Conservation (phyloP, 352 stramenopile genomes). For the Globisporangium takayamanum region DNA sequence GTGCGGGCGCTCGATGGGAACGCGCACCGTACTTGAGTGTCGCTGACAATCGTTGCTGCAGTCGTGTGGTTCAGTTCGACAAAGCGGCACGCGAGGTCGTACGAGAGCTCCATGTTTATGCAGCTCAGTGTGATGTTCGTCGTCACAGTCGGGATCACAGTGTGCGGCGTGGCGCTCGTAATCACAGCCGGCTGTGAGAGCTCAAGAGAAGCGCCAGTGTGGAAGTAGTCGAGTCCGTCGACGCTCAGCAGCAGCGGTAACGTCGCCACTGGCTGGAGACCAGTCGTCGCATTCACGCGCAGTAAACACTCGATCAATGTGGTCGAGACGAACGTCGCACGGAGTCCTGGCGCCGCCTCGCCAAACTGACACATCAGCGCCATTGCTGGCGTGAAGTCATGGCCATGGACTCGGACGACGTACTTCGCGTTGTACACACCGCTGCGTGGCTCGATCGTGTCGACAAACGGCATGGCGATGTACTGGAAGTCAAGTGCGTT, state of each 20-base stretch:
- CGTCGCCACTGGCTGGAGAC: not conserved
- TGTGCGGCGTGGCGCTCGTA: conserved; percentile 13
- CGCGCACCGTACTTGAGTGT: conserved; percentile 17
- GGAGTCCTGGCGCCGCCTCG: not conserved
- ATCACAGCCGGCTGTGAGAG: conserved; percentile 19
- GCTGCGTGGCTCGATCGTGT: conserved; percentile 16
- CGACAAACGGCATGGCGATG: conserved; percentile 19
- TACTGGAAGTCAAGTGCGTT: conserved; percentile 23
- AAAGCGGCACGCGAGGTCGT: conserved; percentile 26
- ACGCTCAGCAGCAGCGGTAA: conserved; percentile 27
- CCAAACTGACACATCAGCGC: conserved; percentile 25
- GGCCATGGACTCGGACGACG: conserved; percentile 17
- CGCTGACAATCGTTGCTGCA: conserved; percentile 17
- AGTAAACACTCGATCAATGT: conserved; percentile 7
- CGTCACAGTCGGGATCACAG: conserved; percentile 22
- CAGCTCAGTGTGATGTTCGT: conserved; percentile 18
- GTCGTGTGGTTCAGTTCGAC: conserved; percentile 20
- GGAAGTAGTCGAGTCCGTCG: conserved; percentile 19
- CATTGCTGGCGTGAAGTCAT: conserved; percentile 16
- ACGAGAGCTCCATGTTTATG: conserved; percentile 14
- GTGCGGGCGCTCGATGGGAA: conserved; percentile 9
- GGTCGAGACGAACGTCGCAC: conserved; percentile 1
- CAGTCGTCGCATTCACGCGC: not conserved
- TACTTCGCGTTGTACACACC: conserved; percentile 22
- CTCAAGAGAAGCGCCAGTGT: conserved; percentile 27